Conservation (phyloP, 345 rosid genomes). For the Melastoma malabathricum region DNA sequence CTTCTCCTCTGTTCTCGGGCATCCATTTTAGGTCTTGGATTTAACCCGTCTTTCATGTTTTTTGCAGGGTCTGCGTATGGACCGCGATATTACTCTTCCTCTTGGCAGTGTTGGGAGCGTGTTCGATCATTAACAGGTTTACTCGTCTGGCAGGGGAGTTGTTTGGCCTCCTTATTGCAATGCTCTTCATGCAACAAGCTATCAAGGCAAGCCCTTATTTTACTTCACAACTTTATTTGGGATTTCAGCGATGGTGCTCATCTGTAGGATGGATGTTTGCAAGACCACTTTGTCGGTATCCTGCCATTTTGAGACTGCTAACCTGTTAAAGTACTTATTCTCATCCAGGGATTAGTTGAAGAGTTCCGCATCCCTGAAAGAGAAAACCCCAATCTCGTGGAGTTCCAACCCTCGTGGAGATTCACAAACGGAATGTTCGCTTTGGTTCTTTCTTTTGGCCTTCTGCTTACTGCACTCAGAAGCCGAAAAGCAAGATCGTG, state of each 20-base stretch:
- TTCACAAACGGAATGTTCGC: constrained; percentile 62
- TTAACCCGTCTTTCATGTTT: neutral
- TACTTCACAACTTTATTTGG: too few relatives aligned
- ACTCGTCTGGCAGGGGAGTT: constrained; percentile 90
- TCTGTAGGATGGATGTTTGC: too few relatives aligned
- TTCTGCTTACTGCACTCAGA: constrained; percentile 40
- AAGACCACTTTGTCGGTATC: neutral
- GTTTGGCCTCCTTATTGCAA: constrained; percentile 84
- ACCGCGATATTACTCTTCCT: constrained; percentile 77
- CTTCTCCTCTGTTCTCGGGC: constrained; percentile 1
- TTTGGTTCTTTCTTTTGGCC: constrained; percentile 42
- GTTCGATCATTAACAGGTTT: constrained; percentile 86
- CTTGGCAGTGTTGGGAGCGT: constrained; percentile 76
- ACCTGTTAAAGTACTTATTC: neutral
- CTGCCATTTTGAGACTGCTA: neutral
- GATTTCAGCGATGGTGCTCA: too few relatives aligned
- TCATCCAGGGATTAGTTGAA: constrained; percentile 57
- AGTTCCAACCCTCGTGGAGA: constrained; percentile 51
- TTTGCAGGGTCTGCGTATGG: constrained; percentile 86
- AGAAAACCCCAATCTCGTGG: constrained; percentile 41
- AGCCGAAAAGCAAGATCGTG: constrained; percentile 55
- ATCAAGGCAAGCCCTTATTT: constrained; percentile 37
- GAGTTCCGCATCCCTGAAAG: constrained; percentile 79
- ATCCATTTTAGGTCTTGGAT: constrained; percentile 2
- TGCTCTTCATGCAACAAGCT: constrained; percentile 95